These are phyloP conservation scores for Knufia fluminis DNA, from an alignment of 2,329 filamentous ascomycete species.

Conservation along the genomic window DNA sequence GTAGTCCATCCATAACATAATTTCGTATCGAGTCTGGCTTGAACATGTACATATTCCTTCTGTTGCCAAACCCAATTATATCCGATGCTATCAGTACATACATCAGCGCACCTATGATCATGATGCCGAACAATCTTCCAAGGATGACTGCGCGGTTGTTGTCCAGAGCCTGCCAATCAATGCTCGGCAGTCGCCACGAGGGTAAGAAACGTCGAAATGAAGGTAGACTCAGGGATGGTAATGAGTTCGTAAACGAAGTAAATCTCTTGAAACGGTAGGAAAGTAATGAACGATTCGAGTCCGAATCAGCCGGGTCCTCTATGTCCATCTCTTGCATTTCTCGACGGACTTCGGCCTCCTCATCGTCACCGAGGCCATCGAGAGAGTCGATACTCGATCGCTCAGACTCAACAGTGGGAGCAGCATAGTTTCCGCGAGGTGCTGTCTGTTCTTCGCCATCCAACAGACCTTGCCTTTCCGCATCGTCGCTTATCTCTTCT, in stretches of 20 bases:
- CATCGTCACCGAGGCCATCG: conserved; percentile 43
- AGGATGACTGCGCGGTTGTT: conserved; percentile 56
- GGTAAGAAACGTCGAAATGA: conserved; percentile 35
- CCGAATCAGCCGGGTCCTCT: conserved; percentile 49
- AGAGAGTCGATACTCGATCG: conserved; percentile 53
- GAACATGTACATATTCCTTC: conserved; percentile 59
- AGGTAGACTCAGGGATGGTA: conserved; percentile 48
- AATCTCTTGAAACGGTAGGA: conserved; percentile 47
- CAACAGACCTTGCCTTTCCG: conserved; percentile 70
- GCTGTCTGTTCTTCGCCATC: conserved; percentile 30
- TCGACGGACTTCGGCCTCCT: conserved; percentile 59
- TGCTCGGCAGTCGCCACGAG: conserved; percentile 28
- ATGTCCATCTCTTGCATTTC: conserved; percentile 88
- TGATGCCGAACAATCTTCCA: conserved; percentile 63
- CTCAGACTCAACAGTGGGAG: conserved; percentile 75
- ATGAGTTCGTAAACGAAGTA: conserved; percentile 45
- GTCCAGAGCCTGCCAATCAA: conserved; percentile 31
- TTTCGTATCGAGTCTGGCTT: conserved; percentile 72
- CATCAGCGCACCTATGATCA: conserved; percentile 66
- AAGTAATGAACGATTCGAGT: conserved; percentile 31
- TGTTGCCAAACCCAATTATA: conserved; percentile 57
- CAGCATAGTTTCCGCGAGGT: conserved; percentile 55
- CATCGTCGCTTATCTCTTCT: conserved; percentile 57
- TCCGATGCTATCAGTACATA: conserved; percentile 83
- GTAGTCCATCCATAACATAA: conserved; percentile 64